These are phyloP conservation scores for Calonectria fujianensis DNA, from an alignment of 2,329 filamentous ascomycete genomes.

Conservation along the genomic window DNA sequence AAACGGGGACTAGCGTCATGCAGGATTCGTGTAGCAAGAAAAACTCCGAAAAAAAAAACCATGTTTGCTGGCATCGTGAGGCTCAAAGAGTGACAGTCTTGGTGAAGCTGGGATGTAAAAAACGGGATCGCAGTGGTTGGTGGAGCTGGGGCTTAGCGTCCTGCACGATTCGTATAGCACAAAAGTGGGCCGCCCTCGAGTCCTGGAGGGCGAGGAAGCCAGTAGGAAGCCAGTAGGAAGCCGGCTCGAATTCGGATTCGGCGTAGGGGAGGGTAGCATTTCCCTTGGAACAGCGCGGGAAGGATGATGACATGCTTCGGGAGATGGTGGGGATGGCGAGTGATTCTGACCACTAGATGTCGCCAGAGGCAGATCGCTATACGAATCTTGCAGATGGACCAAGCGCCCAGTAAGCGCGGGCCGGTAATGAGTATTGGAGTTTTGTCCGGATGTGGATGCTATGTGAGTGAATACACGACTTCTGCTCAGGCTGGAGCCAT, in stretches of 20 bases:
- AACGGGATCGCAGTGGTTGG: not conserved
- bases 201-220: not conserved
- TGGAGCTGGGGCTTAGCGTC: slow-evolving; percentile 49
- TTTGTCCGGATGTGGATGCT: not conserved
- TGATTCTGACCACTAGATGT: not conserved
- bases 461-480: not conserved
- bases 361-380: slow-evolving; percentile 44
- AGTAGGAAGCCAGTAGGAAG: not conserved
- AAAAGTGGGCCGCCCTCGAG: not conserved
- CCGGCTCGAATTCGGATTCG: slow-evolving; percentile 35
- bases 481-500: not conserved
- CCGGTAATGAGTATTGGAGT: slow-evolving; percentile 13
- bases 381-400: slow-evolving; percentile 46
- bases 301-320: slow-evolving; percentile 23
- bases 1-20: slow-evolving; percentile 20
- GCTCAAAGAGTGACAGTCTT: slow-evolving; percentile 10
- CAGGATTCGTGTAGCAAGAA: slow-evolving; percentile 39
- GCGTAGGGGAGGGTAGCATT: slow-evolving; percentile 27
- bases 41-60: not conserved
- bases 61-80: slow-evolving; percentile 11
- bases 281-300: not conserved
- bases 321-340: not conserved
- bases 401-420: slow-evolving; percentile 20
- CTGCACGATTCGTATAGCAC: slow-evolving; percentile 56
- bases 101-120: slow-evolving; percentile 2